phyloP scores from a whole-genome alignment of 805 yeast species.

The Ogataea siamensis region DNA sequence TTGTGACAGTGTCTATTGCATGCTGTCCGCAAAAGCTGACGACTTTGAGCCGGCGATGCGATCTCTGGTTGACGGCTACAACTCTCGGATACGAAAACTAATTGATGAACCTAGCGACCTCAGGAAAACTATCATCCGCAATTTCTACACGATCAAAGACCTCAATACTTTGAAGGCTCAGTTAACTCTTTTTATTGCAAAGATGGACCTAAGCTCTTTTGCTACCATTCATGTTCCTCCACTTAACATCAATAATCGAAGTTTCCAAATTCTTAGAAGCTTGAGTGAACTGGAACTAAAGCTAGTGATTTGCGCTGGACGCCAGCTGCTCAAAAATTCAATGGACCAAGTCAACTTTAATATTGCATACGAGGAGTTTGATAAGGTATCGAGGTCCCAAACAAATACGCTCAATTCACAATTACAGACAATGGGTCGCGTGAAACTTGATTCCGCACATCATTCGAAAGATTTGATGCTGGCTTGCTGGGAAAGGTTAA shows the following conservation, averaged over 20 bases:
- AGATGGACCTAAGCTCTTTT: slow-evolving; percentile 3
- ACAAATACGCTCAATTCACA: slow-evolving; percentile 33
- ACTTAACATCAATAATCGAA: slow-evolving; percentile 13
- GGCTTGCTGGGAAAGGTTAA: slow-evolving; percentile 73
- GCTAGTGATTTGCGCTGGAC: slow-evolving; percentile 69
- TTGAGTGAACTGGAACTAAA: slow-evolving; percentile 73
- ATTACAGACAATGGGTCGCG: slow-evolving; percentile 47
- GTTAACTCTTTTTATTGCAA: slow-evolving; percentile 40
- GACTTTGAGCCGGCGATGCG: slow-evolving; percentile 22
- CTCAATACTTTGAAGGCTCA: slow-evolving; percentile 47
- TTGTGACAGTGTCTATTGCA: slow-evolving; percentile 40
- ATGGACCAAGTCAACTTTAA: slow-evolving; percentile 69
- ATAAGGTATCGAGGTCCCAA: slow-evolving; percentile 28
- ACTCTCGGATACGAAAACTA: slow-evolving; percentile 35
- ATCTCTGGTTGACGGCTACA: slow-evolving; percentile 21
- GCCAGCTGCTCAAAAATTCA: slow-evolving; percentile 60
- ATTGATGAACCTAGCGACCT: slow-evolving; percentile 34
- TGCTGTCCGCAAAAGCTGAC: slow-evolving; percentile 17
- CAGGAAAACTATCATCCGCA: slow-evolving; percentile 38
- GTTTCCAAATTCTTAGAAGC: slow-evolving; percentile 29
- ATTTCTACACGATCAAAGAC: slow-evolving; percentile 60
- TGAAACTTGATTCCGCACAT: slow-evolving; percentile 12
- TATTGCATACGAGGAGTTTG: slow-evolving; percentile 68
- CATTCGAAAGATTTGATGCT: slow-evolving; percentile 50
- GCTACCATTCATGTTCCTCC: slow-evolving; percentile 6